Evolutionary conservation across 2,329 filamentous ascomycete species (phyloP), one percentile per base, ranked within the genome.

Genomic region (Aspergillus versicolor): DNA sequence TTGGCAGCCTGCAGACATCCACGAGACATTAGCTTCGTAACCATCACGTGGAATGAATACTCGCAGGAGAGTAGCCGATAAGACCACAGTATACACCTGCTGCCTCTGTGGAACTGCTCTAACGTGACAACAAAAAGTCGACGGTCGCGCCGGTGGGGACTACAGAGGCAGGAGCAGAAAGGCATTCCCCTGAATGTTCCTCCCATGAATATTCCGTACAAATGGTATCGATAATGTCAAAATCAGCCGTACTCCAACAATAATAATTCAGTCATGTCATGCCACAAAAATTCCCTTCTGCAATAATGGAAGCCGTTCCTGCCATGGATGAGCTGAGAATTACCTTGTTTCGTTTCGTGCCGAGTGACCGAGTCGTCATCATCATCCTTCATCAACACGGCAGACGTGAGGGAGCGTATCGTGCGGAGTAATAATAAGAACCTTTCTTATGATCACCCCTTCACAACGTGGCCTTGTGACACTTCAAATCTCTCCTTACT

Each of bases 401-500:
- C n/a, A 12, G 27, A 34, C 9, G 15, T 32, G 32, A 34, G 24
- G 11, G n/a, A 30, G 5, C 27, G 27, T 9, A n/a, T 30, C 30
- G 19, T 38, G 42, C 17, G 37, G 43, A 54, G 37, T 38, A 43
- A 48, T 24, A 53, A 49, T 49, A 49, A 19, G 15, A 22, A 17
- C 11, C 30, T 12, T 22, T 37, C n/a, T 15, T 42, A 48, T 43
- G 37, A 49, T 43, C 49, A 43, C 9, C 44, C 52, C 38, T 43
- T 48, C 52, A 37, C 43, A 48, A 49, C 46, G 38, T 54, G 52
- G 52, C 52, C 52, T n/a, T 53, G 51, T 48, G 44, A 47, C 32
- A 32, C 38, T 24, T 13, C 24, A 42, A 49, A 21, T 40, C 34
- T 47, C 21, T 17, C 41, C 45, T 21, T 21, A 21, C 21, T 34